Evolutionary conservation across 176 grass and related monocot species (phyloP).

Genomic region (Neostapfia colusana): DNA sequence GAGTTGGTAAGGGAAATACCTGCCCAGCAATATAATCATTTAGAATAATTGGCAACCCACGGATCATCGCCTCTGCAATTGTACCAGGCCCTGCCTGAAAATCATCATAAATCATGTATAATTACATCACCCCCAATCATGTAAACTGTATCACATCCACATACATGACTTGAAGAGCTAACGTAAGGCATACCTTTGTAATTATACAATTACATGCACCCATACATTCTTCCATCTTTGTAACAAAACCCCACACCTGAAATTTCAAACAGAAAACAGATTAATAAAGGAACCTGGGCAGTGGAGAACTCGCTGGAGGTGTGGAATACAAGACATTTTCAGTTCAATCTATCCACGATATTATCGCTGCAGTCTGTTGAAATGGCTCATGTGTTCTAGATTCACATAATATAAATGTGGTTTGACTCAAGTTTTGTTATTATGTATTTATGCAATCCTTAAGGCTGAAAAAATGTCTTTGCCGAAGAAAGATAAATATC

Average conservation of each 20-base stretch:
- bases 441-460: not conserved
- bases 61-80: slow-evolving; percentile 97
- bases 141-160: slow-evolving; percentile 15
- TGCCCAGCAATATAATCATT: slow-evolving; percentile 98
- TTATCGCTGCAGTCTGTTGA: not conserved
- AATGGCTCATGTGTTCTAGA: not conserved
- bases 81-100: slow-evolving; percentile 93
- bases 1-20: slow-evolving; percentile 47
- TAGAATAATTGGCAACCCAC: slow-evolving; percentile 93
- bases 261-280: slow-evolving; percentile 34
- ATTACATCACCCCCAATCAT: slow-evolving; percentile 8
- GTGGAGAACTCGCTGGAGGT: not conserved
- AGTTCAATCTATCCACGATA: not conserved
- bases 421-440: slow-evolving; percentile 12
- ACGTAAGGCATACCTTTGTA: slow-evolving; percentile 68
- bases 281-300: slow-evolving; percentile 19
- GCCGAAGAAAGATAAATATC: too few species aligned
- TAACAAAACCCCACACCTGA: slow-evolving; percentile 93
- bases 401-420: not conserved
- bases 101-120: slow-evolving; percentile 28
- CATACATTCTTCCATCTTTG: slow-evolving; percentile 99
- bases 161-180: not conserved
- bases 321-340: slow-evolving; percentile 2
- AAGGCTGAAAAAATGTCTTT: slow-evolving; percentile 7
- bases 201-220: slow-evolving; percentile 98